These are phyloP conservation scores for Sistotremastrum niveocremeum DNA, from an alignment of 768 basidiomycete genomes.

Conservation along the genomic window DNA sequence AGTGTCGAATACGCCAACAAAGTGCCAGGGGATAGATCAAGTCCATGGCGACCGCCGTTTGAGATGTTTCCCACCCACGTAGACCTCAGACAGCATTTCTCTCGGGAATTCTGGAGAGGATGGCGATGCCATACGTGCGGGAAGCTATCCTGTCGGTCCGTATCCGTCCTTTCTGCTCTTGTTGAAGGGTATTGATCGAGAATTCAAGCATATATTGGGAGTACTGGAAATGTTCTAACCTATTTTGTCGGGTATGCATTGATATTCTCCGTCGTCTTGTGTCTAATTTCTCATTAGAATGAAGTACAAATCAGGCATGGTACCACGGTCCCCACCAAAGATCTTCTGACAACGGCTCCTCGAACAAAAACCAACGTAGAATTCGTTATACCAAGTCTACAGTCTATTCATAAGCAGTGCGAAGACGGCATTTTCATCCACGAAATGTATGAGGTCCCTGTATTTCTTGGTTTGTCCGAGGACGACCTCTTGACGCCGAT, in stretches of 20 bases:
- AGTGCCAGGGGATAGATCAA: no score
- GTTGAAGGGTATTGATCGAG: conserved; percentile 1
- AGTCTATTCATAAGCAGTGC: conserved; percentile 20
- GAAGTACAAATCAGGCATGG: neutral
- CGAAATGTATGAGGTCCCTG: neutral
- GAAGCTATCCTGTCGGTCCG: conserved; percentile 59
- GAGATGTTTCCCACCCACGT: no score
- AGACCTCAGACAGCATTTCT: neutral
- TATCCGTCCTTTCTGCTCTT: neutral
- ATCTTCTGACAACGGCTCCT: neutral
- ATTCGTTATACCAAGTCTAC: conserved; percentile 20
- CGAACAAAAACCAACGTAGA: conserved; percentile 14
- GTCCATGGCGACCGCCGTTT: no score
- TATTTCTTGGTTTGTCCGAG: neutral
- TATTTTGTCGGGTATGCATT: no score
- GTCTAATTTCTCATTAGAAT: neutral
- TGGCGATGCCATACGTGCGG: conserved; percentile 61
- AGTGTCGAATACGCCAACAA: conserved; percentile 10
- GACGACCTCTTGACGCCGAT: conserved; percentile 2
- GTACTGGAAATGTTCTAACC: conserved; percentile 47
- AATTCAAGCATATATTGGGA: conserved; percentile 55
- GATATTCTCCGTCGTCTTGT: conserved; percentile 33
- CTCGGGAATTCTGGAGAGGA: conserved; percentile 24
- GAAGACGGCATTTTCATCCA: conserved; percentile 8
- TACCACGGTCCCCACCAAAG: neutral